These are phyloP conservation scores for Flaveria brownii DNA, from an alignment of 129 eudicot species.

Conservation along the genomic window DNA sequence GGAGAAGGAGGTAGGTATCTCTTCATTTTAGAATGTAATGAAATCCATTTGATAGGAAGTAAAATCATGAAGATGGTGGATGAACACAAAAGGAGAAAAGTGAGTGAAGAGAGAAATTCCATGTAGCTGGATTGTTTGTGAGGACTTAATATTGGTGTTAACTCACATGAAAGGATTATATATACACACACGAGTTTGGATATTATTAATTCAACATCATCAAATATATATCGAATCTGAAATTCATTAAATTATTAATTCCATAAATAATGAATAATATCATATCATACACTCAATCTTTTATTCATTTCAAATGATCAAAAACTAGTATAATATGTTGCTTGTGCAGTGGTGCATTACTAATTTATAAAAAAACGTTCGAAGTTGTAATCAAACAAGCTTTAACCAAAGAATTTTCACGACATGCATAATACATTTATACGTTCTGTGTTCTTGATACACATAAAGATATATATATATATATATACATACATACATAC, in stretches of 20 bases:
- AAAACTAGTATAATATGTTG: no score
- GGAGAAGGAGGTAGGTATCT: constrained; percentile 16
- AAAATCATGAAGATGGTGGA: constrained; percentile 2
- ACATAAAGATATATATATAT: no score
- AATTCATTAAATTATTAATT: neutral
- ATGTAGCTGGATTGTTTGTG: neutral
- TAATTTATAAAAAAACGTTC: neutral
- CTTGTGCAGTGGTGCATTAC: neutral
- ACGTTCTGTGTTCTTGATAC: no score
- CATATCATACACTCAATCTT: no score
- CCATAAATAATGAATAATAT: neutral
- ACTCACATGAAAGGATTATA: neutral
- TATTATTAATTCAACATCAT: neutral
- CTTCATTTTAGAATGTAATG: neutral
- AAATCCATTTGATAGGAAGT: neutral
- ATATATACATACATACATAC: no score
- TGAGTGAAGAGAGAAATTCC: neutral
- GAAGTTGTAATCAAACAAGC: neutral
- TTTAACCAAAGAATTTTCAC: no score
- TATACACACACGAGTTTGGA: neutral
- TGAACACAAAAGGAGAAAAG: neutral
- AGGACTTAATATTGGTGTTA: neutral
- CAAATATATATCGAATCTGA: neutral
- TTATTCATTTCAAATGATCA: no score
- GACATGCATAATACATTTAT: no score